Evolutionary conservation across 202 grass and related monocot species (phyloP).

Genomic region (Alloteropsis angusta): DNA sequence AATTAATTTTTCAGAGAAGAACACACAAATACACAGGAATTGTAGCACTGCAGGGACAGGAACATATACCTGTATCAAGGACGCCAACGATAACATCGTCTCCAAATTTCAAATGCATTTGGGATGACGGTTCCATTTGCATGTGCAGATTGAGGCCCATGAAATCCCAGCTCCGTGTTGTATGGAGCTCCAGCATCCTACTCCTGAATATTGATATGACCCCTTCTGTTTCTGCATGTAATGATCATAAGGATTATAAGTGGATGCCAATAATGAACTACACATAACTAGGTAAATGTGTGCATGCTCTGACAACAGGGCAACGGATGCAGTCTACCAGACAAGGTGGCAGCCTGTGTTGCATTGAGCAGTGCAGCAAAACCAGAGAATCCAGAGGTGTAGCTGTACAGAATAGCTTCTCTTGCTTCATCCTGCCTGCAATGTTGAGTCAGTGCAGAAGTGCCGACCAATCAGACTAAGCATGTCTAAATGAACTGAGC

Average conservation of each 20-base stretch:
- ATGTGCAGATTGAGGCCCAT: slow-evolving; percentile 66
- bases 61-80: slow-evolving; percentile 69
- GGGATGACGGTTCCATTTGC: slow-evolving; percentile 24
- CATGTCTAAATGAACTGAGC: neutral
- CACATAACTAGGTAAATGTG: neutral
- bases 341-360: slow-evolving; percentile 63
- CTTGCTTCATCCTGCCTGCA: slow-evolving; percentile 66
- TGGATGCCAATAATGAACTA: neutral
- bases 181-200: slow-evolving; percentile 66
- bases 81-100: slow-evolving; percentile 65
- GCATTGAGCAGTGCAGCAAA: slow-evolving; percentile 82
- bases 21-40: too few relatives aligned
- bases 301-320: neutral
- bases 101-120: slow-evolving; percentile 58
- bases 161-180: slow-evolving; percentile 98
- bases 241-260: neutral
- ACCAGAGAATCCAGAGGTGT: slow-evolving; percentile 78
- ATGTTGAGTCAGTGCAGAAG: slow-evolving; percentile 17
- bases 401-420: slow-evolving; percentile 75
- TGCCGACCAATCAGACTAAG: neutral
- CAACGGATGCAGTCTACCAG: slow-evolving; percentile 20
- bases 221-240: slow-evolving; percentile 44
- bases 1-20: neutral
- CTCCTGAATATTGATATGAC: slow-evolving; percentile 84
- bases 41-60: neutral